phyloP scores from a whole-genome alignment of 2,329 filamentous ascomycete genomes.

The Talaromyces verruculosus region DNA sequence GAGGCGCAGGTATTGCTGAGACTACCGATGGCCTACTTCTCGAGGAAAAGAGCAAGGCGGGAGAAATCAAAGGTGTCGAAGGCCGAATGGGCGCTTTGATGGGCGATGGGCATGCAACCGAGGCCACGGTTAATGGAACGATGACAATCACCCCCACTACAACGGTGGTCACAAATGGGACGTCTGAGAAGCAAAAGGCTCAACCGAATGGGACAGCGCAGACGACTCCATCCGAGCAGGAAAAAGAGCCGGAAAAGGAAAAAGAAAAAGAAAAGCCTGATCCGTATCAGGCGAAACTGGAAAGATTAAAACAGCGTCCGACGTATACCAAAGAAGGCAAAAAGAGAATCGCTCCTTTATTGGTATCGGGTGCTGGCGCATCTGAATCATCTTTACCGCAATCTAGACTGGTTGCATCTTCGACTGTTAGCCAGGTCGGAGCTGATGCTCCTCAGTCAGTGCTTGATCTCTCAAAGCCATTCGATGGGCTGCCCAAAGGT shows the following conservation, averaged over 20 bases:
- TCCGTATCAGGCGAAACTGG: conserved; percentile 59
- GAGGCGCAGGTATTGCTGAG: conserved; percentile 87
- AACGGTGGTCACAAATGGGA: conserved; percentile 45
- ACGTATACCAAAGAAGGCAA: conserved; percentile 96
- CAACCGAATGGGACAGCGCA: conserved; percentile 39
- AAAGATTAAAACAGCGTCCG: conserved; percentile 81
- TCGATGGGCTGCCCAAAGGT: conserved; percentile 86
- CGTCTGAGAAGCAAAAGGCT: conserved; percentile 34
- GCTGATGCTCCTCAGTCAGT: conserved; percentile 76
- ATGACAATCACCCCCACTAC: neutral
- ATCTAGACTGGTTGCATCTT: conserved; percentile 79
- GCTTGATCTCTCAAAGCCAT: conserved; percentile 88
- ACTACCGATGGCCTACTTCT: conserved; percentile 84
- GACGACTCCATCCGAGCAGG: conserved; percentile 33
- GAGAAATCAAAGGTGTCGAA: conserved; percentile 84
- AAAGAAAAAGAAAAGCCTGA: conserved; percentile 46
- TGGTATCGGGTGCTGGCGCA: conserved; percentile 85
- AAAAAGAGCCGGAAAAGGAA: conserved; percentile 35
- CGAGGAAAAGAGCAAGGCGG: conserved; percentile 89
- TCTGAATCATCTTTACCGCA: conserved; percentile 87
- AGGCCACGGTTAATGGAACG: conserved; percentile 52
- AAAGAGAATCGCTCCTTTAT: conserved; percentile 87
- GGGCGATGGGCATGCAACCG: conserved; percentile 70
- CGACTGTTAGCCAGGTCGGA: conserved; percentile 61
- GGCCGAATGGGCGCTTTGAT: conserved; percentile 98